Evolutionary conservation across 2,329 filamentous ascomycete genomes (phyloP).

Genomic region (Penicillium vulpinum): DNA sequence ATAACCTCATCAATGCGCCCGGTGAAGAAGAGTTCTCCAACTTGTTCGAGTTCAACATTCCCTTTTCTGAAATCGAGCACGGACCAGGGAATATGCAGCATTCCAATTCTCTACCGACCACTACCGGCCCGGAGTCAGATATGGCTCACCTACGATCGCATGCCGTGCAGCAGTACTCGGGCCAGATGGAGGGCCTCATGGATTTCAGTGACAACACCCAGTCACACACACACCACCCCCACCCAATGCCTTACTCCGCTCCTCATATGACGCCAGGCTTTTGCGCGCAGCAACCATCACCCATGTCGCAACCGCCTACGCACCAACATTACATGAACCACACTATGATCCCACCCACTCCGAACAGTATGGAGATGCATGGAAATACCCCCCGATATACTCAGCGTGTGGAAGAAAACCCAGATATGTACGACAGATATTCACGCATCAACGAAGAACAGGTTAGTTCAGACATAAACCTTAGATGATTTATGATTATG

Average conservation of each 20-base stretch:
- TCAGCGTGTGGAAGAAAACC: slow-evolving; percentile 41
- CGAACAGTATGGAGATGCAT: slow-evolving; percentile 52
- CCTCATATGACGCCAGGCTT: slow-evolving; percentile 35
- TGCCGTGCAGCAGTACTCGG: slow-evolving; percentile 30
- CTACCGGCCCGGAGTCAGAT: slow-evolving; percentile 28
- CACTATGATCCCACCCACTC: slow-evolving; percentile 48
- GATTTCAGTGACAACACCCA: slow-evolving; percentile 29
- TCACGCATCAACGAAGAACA: slow-evolving; percentile 46
- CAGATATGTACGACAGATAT: slow-evolving; percentile 48
- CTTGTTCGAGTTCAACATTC: slow-evolving; percentile 51
- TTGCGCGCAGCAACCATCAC: slow-evolving; percentile 34
- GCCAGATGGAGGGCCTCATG: slow-evolving; percentile 40
- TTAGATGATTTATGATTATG: not conserved
- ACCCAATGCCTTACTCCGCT: slow-evolving; percentile 32
- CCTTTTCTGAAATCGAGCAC: slow-evolving; percentile 47
- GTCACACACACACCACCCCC: slow-evolving; percentile 4
- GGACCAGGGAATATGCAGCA: slow-evolving; percentile 39
- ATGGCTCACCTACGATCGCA: slow-evolving; percentile 31
- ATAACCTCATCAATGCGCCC: slow-evolving; percentile 40
- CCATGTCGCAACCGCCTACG: slow-evolving; percentile 22
- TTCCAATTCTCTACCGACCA: slow-evolving; percentile 33
- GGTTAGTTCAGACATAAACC: slow-evolving; percentile 29
- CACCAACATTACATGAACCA: slow-evolving; percentile 35
- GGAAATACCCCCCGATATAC: slow-evolving; percentile 44
- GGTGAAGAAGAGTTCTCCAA: slow-evolving; percentile 52